Conservation (phyloP, 2,329 filamentous ascomycete species). For the Furcasterigmium furcatum region DNA sequence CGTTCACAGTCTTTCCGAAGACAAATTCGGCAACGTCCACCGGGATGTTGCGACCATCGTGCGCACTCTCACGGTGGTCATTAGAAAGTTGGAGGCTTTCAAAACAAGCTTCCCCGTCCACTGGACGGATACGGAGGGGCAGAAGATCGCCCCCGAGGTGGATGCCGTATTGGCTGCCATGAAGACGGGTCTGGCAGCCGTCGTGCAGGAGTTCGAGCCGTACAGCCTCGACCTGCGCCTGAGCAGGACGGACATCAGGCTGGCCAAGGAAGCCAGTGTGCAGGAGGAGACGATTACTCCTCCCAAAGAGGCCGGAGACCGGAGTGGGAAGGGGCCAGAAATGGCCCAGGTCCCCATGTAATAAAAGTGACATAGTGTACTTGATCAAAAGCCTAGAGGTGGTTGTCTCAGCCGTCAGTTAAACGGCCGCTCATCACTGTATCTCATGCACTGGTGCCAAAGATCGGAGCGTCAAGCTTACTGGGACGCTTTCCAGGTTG, state of each 20-base stretch:
- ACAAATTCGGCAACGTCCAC: conserved; percentile 83
- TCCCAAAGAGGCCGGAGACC: conserved; percentile 27
- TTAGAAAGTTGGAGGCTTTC: conserved; percentile 68
- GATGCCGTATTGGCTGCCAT: conserved; percentile 65
- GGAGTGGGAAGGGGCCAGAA: conserved; percentile 15
- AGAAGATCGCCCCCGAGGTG: conserved; percentile 60
- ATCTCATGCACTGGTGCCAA: too few species aligned
- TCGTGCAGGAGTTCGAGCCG: conserved; percentile 70
- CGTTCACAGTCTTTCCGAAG: conserved; percentile 72
- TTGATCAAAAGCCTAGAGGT: too few species aligned
- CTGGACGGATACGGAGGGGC: conserved; percentile 73
- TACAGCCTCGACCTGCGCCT: conserved; percentile 72
- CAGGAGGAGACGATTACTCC: conserved; percentile 18
- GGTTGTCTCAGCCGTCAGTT: too few species aligned
- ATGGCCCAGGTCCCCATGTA: conserved; percentile 29
- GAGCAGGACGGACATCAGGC: conserved; percentile 65
- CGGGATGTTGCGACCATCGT: conserved; percentile 74
- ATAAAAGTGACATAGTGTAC: too few species aligned
- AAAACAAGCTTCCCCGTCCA: conserved; percentile 57
- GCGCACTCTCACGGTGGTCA: conserved; percentile 65
- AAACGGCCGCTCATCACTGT: too few species aligned
- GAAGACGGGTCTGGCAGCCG: conserved; percentile 58
- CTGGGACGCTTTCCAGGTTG: too few species aligned
- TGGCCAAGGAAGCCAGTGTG: conserved; percentile 65
- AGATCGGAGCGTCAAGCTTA: too few species aligned